Evolutionary conservation across 2,329 filamentous ascomycete genomes (phyloP), one percentile per base, ranked within the genome.

Genomic region (Rutstroemia sp.): DNA sequence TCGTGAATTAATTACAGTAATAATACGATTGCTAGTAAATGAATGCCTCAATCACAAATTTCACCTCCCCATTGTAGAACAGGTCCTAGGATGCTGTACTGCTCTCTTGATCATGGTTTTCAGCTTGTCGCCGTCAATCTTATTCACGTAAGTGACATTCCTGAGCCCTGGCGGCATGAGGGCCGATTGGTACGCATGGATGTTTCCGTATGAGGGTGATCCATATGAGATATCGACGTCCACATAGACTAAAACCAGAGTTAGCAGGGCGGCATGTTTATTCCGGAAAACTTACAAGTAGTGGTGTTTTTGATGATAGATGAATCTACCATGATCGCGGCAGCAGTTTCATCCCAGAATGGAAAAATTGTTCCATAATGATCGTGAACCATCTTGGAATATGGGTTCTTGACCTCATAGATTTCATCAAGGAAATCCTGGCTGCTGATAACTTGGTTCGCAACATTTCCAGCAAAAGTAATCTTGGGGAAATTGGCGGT

Each of bases 401-500:
- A 76, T 1, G 69, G 65, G 50, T 71, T 74, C 25, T 65, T 65
- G 16, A 73, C 70, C 21, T 70, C 60, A 49, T 68, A 62, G 1
- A 75, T 63, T 30, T 73, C 71, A 37, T 74, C 69, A 5, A 73
- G 62, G 51, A 71, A 76, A 4, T 66, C 67, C 51, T 74, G 66
- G 1, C 65, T 70, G 12, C 71, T 70, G 57, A 72, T 70, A n/a
- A 76, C 69, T 61, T 75, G 72, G 63, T 77, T 78, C n/a, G 75
- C 75, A 44, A 71, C 73, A 58, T 77, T 76, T 3, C 74, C 73
- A 12, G 71, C 73, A 55, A 78, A 69, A 27, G 72, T 69, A 54
- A 75, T 78, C 41, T 72, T 72, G 6, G 74, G 73, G 60, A 77
- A 79, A 30, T 71, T 63, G 6, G 77, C 75, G 1, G 72, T 76